Conservation (phyloP, 202 grass and related monocot genomes). For the Musa balbisiana region DNA sequence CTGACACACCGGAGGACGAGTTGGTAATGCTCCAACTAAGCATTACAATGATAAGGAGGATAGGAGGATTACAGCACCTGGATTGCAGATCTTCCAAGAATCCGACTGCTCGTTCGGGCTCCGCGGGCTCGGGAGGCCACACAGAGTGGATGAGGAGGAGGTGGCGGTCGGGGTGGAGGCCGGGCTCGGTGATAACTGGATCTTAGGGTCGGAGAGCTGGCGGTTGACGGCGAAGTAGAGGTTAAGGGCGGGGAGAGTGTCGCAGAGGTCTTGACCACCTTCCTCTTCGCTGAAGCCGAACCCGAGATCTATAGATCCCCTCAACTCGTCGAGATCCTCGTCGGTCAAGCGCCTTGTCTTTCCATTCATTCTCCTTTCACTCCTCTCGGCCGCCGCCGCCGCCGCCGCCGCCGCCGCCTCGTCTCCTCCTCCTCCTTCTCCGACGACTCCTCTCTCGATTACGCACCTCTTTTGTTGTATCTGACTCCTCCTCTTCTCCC, state of each 20-base stretch:
- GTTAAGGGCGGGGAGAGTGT: slow-evolving; percentile 55
- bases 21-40: too few relatives aligned
- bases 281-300: slow-evolving; percentile 51
- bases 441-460: not conserved
- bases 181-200: slow-evolving; percentile 28
- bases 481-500: slow-evolving; percentile 51
- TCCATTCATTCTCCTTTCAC: not conserved
- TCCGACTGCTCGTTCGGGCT: slow-evolving; percentile 30
- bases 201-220: slow-evolving; percentile 40
- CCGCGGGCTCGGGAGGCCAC: slow-evolving; percentile 20
- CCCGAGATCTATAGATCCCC: slow-evolving; percentile 60
- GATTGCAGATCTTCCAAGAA: slow-evolving; percentile 48
- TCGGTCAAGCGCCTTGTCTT: slow-evolving; percentile 32
- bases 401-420: not conserved
- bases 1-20: too few relatives aligned
- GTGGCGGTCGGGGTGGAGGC: slow-evolving; percentile 26
- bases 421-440: not conserved
- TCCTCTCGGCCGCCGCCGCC: not conserved
- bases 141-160: slow-evolving; percentile 36
- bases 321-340: slow-evolving; percentile 51
- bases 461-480: slow-evolving; percentile 27
- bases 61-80: slow-evolving; percentile 10
- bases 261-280: slow-evolving; percentile 46
- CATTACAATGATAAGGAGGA: not conserved
- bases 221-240: slow-evolving; percentile 59